A percentile compares a stretch with the other conserved stretches of the same genome.
Conservation (phyloP, 495 filamentous ascomycete genomes). For the Trichocladium antarcticum region DNA sequence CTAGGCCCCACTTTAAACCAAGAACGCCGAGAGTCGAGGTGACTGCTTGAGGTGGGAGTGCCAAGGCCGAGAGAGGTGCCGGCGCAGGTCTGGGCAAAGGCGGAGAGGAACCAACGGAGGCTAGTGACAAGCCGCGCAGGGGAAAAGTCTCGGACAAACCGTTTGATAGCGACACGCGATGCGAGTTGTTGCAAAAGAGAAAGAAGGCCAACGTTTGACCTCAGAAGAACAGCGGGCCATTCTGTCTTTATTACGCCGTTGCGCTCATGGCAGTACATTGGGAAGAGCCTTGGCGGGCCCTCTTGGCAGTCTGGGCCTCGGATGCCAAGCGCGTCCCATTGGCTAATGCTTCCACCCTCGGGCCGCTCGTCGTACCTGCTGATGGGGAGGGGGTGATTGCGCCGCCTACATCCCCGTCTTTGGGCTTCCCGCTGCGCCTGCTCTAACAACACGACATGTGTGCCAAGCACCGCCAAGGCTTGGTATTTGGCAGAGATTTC, state of each 20-base stretch:
- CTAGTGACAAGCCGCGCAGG: neutral
- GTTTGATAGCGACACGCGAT: neutral
- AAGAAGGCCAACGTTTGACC: slow-evolving; percentile 27
- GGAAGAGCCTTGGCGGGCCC: slow-evolving; percentile 37
- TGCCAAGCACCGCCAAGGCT: slow-evolving; percentile 26
- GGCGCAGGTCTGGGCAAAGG: slow-evolving; percentile 2
- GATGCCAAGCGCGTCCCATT: slow-evolving; percentile 20
- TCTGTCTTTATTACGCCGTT: slow-evolving; percentile 38
- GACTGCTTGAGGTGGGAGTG: slow-evolving; percentile 6
- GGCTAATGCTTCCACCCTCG: slow-evolving; percentile 10
- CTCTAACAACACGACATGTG: slow-evolving; percentile 19
- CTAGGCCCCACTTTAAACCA: slow-evolving; percentile 16
- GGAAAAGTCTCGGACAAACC: slow-evolving; percentile 10
- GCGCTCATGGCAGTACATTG: slow-evolving; percentile 34
- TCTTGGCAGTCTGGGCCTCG: slow-evolving; percentile 32
- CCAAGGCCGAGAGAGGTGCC: slow-evolving; percentile 9
- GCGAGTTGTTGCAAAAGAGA: slow-evolving; percentile 16
- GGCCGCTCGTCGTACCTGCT: slow-evolving; percentile 17
- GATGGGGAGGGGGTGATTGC: slow-evolving; percentile 3
- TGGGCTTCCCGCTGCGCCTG: neutral
- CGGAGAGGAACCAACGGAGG: neutral
- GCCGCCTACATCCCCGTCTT: neutral
- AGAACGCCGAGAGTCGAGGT: slow-evolving; percentile 13
- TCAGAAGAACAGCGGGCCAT: slow-evolving; percentile 29
- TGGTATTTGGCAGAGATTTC: slow-evolving; percentile 23